Conservation (phyloP, 495 filamentous ascomycete species). For the Aspergillus mulundensis region DNA sequence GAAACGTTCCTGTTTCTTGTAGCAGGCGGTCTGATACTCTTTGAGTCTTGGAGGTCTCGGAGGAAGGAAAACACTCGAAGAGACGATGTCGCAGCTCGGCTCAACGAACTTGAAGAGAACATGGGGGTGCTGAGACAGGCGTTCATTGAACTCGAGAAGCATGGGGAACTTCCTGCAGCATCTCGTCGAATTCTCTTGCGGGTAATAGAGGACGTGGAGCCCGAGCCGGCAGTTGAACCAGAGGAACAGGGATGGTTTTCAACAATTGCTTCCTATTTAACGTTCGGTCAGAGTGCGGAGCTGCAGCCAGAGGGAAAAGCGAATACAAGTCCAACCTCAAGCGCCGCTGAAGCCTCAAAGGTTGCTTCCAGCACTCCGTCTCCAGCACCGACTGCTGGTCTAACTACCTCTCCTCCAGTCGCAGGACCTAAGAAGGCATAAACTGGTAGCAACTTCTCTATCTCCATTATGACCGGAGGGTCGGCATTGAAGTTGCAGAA, state of each 20-base stretch:
- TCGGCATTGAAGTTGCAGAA: not conserved
- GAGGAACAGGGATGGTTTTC: constrained; percentile 35
- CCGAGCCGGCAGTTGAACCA: constrained; percentile 16
- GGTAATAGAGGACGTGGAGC: constrained; percentile 41
- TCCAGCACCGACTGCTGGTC: not conserved
- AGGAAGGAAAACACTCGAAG: constrained; percentile 73
- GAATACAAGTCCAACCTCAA: constrained; percentile 10
- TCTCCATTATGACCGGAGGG: not conserved
- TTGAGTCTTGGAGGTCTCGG: constrained; percentile 71
- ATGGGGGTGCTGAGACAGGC: constrained; percentile 55
- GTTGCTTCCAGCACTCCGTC: not conserved
- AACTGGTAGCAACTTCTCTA: not conserved
- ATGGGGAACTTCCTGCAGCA: constrained; percentile 26
- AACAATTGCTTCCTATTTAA: constrained; percentile 31
- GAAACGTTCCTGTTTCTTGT: constrained; percentile 86
- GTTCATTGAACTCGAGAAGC: constrained; percentile 61
- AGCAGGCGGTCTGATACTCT: constrained; percentile 71
- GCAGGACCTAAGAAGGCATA: constrained; percentile 10
- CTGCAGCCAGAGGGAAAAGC: constrained; percentile 14
- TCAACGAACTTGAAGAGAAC: constrained; percentile 61
- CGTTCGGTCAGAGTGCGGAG: constrained; percentile 22
- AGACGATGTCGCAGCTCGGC: constrained; percentile 67
- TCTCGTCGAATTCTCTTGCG: constrained; percentile 40
- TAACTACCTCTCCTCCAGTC: not conserved
- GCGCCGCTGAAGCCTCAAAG: not conserved